Evolutionary conservation across 345 rosid genomes (phyloP), one percentile per base, ranked within the genome.

Genomic region (Balakata baccata): DNA sequence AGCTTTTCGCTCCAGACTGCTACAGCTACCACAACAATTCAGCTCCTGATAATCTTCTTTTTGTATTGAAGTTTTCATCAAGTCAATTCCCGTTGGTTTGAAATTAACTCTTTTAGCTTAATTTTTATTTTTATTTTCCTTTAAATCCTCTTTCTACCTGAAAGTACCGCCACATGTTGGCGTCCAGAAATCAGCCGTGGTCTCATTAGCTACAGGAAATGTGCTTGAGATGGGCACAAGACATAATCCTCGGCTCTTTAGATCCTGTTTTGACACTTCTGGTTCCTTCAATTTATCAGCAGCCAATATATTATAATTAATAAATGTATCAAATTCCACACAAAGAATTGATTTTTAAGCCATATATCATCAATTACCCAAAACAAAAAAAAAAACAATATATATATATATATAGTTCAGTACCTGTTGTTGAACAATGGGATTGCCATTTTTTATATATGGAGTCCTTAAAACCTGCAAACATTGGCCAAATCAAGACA

Each of bases 11-110:
- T 63, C 73, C 73, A 62, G 72, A 59, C 75, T 50, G 81, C 81
- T 68, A 83, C 85, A 84, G 84, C 82, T 79, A 70, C 54, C 86
- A 79, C 74, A 75, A 74, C 84, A 64, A 53, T 76, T 79, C 47
- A 64, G 77, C 81, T 75, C 67, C 79, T 82, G 71, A 54, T 80
- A 16, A 60, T 78, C 76, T 62, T 73, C 68, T 68, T 68, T 79
- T 49, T 74, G 59, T 69, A 54, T 68, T 66, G 65, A 74, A 11
- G 34, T 29, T 29, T 29, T 29, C 34, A 29, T 29, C 34, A 29
- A 29, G 34, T 29, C n/a, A n/a, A n/a, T n/a, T 29, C 34, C 34
- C 34, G 34, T 29, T 29, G 34, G 34, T 1, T 29, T 29, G 34
- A 29, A 29, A n/a, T n/a, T n/a, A n/a, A 29, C 34, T 29, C 34